Percentiles rank a stretch among this genome's conserved stretches.
Conservation (phyloP, 257 asterid genomes). For the Nyctanthes arbortristis region DNA sequence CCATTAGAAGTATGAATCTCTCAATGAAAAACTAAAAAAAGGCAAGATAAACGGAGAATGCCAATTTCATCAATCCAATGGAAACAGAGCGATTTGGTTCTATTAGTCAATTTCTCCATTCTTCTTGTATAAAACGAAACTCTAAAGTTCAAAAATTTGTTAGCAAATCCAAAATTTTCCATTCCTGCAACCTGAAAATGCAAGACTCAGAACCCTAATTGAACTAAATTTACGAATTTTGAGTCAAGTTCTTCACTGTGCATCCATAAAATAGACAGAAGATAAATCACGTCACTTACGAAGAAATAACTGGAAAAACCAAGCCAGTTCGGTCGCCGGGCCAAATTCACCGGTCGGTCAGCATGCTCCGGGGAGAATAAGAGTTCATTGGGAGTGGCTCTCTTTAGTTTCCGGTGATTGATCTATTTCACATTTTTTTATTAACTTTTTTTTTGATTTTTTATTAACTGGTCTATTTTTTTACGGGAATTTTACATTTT, state of each 20-base stretch:
- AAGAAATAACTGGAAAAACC: not conserved
- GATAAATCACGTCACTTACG: slow-evolving; percentile 14
- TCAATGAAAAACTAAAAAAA: slow-evolving; percentile 3
- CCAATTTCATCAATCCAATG: not conserved
- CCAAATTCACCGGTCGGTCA: slow-evolving; percentile 9
- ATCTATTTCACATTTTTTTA: too few species aligned
- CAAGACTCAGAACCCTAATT: slow-evolving; percentile 11
- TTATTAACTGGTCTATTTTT: too few species aligned
- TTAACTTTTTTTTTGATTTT: too few species aligned
- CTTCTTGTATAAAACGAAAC: not conserved
- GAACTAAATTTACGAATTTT: slow-evolving; percentile 6
- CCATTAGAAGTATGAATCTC: slow-evolving; percentile 1
- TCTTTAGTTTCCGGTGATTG: not conserved
- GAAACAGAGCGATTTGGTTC: not conserved
- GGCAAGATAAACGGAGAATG: not conserved
- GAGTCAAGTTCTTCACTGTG: not conserved
- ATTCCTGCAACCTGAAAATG: slow-evolving; percentile 7
- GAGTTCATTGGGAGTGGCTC: not conserved
- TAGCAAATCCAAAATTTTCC: not conserved
- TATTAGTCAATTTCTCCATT: not conserved
- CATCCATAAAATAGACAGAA: slow-evolving; percentile 17
- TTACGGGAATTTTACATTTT: too few species aligned
- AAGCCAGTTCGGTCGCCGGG: slow-evolving; percentile 11
- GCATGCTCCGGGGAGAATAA: slow-evolving; percentile 24
- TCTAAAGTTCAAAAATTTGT: not conserved